These are phyloP conservation scores for Omphalea diandra DNA, from an alignment of 441 rosid species.

Conservation along the genomic window DNA sequence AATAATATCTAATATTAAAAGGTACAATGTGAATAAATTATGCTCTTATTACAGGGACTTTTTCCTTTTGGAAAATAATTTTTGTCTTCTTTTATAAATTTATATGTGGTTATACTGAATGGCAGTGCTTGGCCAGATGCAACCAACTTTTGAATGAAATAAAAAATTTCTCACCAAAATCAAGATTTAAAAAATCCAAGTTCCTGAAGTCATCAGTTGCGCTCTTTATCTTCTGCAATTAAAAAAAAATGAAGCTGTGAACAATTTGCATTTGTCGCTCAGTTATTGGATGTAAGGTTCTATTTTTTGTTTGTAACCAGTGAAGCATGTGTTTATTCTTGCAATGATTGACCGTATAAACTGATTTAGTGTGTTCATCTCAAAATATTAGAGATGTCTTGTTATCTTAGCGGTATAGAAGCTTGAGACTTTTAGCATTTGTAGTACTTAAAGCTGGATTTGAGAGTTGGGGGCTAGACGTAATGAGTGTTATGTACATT, in stretches of 20 bases:
- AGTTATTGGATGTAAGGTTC: not conserved
- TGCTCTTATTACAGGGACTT: not conserved
- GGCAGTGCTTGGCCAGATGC: constrained; percentile 35
- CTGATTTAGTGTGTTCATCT: not conserved
- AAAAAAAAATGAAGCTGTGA: constrained; percentile 12
- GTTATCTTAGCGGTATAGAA: not conserved
- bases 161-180: not conserved
- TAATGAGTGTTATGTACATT: no score
- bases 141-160: not conserved
- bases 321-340: not conserved
- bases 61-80: not conserved
- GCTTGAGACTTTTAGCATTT: not conserved
- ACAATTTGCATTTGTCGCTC: not conserved
- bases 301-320: not conserved
- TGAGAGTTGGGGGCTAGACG: not conserved
- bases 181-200: not conserved
- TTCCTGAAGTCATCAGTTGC: not conserved
- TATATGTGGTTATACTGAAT: constrained; percentile 12
- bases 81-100: not conserved
- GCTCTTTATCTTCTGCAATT: constrained; percentile 2
- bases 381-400: not conserved
- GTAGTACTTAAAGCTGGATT: not conserved
- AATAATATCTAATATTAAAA: constrained; percentile 10
- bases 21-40: constrained; percentile 20
- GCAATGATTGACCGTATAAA: not conserved